A percentile compares a stretch with the other conserved stretches of the same genome.
phyloP scores from a whole-genome alignment of 192 early-diverging fungal genomes.

The Entophlyctis luteolus region DNA sequence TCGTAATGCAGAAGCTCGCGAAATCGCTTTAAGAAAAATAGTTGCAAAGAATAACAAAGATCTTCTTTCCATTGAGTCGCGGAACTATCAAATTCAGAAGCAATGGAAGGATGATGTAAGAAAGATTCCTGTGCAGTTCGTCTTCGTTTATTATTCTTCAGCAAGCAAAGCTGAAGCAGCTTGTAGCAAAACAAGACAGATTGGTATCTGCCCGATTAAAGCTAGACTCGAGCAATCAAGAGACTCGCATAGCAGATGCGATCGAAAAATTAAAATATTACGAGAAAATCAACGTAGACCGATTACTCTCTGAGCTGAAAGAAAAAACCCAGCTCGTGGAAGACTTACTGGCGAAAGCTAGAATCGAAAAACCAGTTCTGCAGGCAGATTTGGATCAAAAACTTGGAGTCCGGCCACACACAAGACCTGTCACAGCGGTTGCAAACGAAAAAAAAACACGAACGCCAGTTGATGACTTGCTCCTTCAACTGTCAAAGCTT shows the following conservation, averaged over 20 bases:
- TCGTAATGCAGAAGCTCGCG: slow-evolving; percentile 51
- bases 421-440: neutral
- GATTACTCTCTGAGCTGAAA: slow-evolving; percentile 40
- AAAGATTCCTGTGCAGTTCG: neutral
- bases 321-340: slow-evolving; percentile 48
- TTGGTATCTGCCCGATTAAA: slow-evolving; percentile 22
- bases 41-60: slow-evolving; percentile 43
- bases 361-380: slow-evolving; percentile 1
- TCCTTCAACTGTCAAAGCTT: neutral
- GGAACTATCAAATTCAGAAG: slow-evolving; percentile 41
- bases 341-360: slow-evolving; percentile 37
- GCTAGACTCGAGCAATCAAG: slow-evolving; percentile 7
- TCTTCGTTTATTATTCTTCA: neutral
- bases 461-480: slow-evolving; percentile 8
- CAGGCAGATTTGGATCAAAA: neutral
- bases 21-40: slow-evolving; percentile 45
- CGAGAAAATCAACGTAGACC: slow-evolving; percentile 48
- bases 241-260: slow-evolving; percentile 27
- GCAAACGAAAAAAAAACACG: neutral
- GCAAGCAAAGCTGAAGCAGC: slow-evolving; percentile 37
- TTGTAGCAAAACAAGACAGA: slow-evolving; percentile 33
- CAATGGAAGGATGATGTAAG: slow-evolving; percentile 44
- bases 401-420: neutral
- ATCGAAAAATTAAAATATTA: slow-evolving; percentile 39
- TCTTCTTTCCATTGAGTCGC: slow-evolving; percentile 28